Conservation (phyloP, 192 early-diverging fungal species). For the Coemansia sp. region DNA sequence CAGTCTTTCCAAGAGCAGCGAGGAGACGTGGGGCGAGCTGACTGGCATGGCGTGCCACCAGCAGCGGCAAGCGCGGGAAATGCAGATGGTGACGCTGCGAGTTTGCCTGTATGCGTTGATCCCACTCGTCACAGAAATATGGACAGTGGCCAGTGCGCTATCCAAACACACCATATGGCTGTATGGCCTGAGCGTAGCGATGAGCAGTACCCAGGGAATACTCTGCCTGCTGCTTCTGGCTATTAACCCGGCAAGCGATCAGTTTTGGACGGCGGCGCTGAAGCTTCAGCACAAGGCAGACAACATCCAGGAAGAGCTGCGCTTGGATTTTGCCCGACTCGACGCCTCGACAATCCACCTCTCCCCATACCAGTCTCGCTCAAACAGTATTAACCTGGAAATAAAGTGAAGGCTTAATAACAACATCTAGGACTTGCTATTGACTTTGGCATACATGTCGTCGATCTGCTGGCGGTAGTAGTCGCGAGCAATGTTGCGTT, state of each 20-base stretch:
- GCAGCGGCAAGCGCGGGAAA: neutral
- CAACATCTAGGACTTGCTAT: neutral
- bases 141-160: slow-evolving; percentile 10
- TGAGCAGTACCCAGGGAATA: slow-evolving; percentile 19
- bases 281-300: too few relatives aligned
- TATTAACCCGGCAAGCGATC: slow-evolving; percentile 14
- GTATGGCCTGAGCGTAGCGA: slow-evolving; percentile 6
- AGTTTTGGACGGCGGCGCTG: neutral
- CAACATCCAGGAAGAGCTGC: neutral
- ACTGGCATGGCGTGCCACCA: neutral
- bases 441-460: slow-evolving; percentile 53
- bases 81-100: slow-evolving; percentile 1
- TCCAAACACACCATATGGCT: slow-evolving; percentile 10
- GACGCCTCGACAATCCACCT: slow-evolving; percentile 31
- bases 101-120: slow-evolving; percentile 5
- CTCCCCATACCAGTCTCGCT: slow-evolving; percentile 37
- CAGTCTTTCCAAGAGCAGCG: too few relatives aligned
- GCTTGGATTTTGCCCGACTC: slow-evolving; percentile 23
- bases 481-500: slow-evolving; percentile 66
- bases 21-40: neutral
- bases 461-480: slow-evolving; percentile 58
- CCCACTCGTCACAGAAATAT: slow-evolving; percentile 15
- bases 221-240: slow-evolving; percentile 10
- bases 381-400: slow-evolving; percentile 6
- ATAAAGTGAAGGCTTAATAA: neutral